Conservation (phyloP, 441 rosid species). For the Lepidium campestre region DNA sequence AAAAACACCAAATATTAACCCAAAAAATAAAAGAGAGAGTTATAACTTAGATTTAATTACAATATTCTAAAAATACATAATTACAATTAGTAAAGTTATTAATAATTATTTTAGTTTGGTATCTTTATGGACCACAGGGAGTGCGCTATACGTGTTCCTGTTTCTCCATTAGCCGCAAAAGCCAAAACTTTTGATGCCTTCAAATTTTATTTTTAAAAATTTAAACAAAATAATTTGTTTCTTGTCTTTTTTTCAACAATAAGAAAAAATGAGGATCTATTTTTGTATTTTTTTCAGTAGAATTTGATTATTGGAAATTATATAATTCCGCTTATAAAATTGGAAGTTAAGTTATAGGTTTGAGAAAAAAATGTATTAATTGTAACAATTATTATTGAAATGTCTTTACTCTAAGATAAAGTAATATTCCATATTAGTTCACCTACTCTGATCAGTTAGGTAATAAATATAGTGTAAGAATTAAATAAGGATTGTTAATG, state of each 20-base stretch:
- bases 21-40: background rate
- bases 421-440: constrained; percentile 9
- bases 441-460: constrained; percentile 8
- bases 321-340: no score
- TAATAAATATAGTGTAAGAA: background rate
- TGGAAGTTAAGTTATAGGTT: no score
- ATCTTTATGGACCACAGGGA: constrained; percentile 21
- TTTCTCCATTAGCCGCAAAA: constrained; percentile 22
- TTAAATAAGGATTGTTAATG: constrained; percentile 10
- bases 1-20: background rate
- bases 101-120: background rate
- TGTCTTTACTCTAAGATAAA: background rate
- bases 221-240: no score
- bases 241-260: constrained; percentile 1
- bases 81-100: background rate
- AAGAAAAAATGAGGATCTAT: no score
- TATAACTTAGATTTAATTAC: background rate
- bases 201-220: background rate
- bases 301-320: no score
- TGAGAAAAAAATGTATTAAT: no score
- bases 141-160: constrained; percentile 29
- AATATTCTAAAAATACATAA: no score
- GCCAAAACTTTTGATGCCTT: constrained; percentile 18
- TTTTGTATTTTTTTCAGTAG: no score
- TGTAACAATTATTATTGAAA: background rate